phyloP scores from a whole-genome alignment of 352 stramenopile genomes.

The Blastocystis sp. region DNA sequence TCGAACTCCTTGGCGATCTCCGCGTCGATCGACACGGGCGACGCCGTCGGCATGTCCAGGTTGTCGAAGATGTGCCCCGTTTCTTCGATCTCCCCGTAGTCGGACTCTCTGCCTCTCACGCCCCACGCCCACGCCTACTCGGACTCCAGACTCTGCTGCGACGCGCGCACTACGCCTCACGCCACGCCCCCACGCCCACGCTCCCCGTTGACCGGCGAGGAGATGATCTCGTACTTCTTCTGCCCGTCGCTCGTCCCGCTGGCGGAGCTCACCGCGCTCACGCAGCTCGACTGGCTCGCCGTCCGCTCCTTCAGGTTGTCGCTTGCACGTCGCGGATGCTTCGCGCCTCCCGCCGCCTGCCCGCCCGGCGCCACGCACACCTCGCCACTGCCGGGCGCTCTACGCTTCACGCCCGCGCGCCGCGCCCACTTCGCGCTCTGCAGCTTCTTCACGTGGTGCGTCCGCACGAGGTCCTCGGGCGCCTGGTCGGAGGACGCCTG shows the following conservation, averaged over 20 bases:
- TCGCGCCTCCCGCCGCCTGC: too few species aligned
- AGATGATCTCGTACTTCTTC: slow-evolving; percentile 45
- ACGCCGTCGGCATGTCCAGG: not conserved
- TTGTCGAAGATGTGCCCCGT: slow-evolving; percentile 46
- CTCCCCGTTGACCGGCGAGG: not conserved
- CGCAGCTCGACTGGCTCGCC: not conserved
- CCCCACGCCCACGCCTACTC: not conserved
- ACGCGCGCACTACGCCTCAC: not conserved
- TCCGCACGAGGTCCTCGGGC: not conserved
- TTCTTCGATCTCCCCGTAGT: slow-evolving; percentile 52
- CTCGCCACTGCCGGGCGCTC: too few species aligned
- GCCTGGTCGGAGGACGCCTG: not conserved
- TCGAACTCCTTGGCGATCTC: slow-evolving; percentile 52
- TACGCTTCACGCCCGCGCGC: too few species aligned
- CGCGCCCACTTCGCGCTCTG: not conserved
- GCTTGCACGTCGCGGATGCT: not conserved
- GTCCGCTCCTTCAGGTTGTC: not conserved
- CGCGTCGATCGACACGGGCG: slow-evolving; percentile 1
- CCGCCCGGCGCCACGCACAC: too few species aligned
- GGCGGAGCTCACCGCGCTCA: not conserved
- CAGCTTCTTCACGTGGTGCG: slow-evolving; percentile 30
- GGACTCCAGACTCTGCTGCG: slow-evolving; percentile 15
- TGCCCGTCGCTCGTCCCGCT: not conserved
- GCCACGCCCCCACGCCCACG: not conserved
- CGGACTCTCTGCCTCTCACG: slow-evolving; percentile 14